Base-by-base conservation (phyloP, 257 asterid genomes). In the Mitragyna speciosa region DNA sequence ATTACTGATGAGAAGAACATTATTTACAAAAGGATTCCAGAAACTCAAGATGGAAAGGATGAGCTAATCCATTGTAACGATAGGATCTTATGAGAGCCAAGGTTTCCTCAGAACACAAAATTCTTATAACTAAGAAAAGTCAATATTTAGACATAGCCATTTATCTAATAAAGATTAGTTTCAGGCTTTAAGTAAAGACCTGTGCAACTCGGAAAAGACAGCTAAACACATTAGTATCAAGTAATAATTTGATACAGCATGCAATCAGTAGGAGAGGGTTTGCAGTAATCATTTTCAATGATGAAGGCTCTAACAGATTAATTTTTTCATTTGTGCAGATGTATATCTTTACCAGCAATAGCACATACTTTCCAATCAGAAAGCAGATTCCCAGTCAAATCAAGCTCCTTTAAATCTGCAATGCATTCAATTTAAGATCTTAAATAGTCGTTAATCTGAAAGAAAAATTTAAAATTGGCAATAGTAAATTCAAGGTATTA, bases 351-450 rank as follows among this genome's bases (percentile, higher is more conserved):
- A 69, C 41, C 59, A 79, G 83, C 78, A 83, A 78, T 72, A 86
- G 58, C 70, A 85, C 93, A 69, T 95, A 95, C 99, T 82, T 90
- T 86, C 99, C 99, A 96, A 67, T 83, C 83, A 52, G 84, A 81
- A 80, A 96, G 93, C 79, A 96, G 87, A 83, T 90, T 96, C 83
- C 97, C 98, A 80, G 92, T 90, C 92, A 96, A 88, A 86, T 94
- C 99, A 61, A 96, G 98, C 91, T 94, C 97, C 93, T 92, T 92
- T 66, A 96, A 75, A 82, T 87, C 99, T 96, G 98, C 91, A 85
- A 75, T 33, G 79, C 65, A 69, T 63, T 14, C 78, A 51, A 77
- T 76, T 31, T 70, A 68, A 77, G 63, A 65, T 26, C 52, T 80
- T 54, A 33, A 75, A 36, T 68, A 26, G 6, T 41, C 74, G 33